phyloP scores from a whole-genome alignment of 345 rosid species.

The Viola odorata region DNA sequence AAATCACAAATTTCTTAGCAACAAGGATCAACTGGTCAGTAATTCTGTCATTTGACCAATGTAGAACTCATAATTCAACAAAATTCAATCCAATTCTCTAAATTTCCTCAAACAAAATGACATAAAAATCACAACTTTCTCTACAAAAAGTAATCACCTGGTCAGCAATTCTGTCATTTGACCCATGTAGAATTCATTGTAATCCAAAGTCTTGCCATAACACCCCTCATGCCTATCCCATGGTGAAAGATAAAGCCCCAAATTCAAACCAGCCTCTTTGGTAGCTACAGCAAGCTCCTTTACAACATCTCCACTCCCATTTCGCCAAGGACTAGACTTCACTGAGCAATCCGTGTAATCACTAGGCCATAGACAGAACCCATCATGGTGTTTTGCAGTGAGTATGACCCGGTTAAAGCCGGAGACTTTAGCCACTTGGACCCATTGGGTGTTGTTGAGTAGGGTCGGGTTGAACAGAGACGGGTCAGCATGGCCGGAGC shows the following conservation, averaged over 20 bases:
- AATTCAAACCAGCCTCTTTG: constrained; percentile 41
- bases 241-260: constrained; percentile 81
- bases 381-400: constrained; percentile 92
- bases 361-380: constrained; percentile 92
- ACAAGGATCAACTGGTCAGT: neutral
- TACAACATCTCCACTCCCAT: constrained; percentile 68
- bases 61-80: neutral
- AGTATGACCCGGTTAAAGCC: constrained; percentile 71
- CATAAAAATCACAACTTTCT: neutral
- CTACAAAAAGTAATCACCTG: constrained; percentile 32
- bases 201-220: constrained; percentile 76
- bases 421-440: constrained; percentile 56
- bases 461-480: constrained; percentile 58
- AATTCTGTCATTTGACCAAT: neutral
- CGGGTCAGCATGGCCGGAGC: constrained; percentile 63
- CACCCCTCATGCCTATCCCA: constrained; percentile 81
- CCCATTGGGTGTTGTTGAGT: constrained; percentile 78
- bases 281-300: constrained; percentile 65
- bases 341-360: constrained; percentile 73
- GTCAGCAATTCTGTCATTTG: constrained; percentile 85
- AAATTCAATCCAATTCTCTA: neutral
- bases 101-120: neutral
- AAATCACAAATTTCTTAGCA: neutral
- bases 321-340: constrained; percentile 55
- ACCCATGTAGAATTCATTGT: constrained; percentile 78